Conservation (phyloP, 805 yeast genomes). For the Pichia paraexigua region DNA sequence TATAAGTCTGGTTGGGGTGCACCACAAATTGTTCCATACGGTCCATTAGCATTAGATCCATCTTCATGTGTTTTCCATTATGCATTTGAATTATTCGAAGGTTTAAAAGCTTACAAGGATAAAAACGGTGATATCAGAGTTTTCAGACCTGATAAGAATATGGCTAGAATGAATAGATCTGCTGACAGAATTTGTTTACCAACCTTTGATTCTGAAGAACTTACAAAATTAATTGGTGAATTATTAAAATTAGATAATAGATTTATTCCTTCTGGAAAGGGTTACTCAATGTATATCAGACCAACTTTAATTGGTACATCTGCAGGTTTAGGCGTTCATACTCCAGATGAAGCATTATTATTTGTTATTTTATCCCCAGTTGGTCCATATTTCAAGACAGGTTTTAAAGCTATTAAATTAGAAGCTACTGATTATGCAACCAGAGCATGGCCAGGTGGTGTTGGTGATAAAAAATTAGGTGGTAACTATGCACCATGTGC, state of each 20-base stretch:
- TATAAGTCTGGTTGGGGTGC: conserved; percentile 71
- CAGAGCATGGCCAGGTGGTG: conserved; percentile 99
- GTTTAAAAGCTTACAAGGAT: conserved; percentile 83
- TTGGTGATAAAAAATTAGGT: conserved; percentile 92
- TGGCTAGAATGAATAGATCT: conserved; percentile 83
- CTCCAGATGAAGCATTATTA: conserved; percentile 74
- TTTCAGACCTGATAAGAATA: conserved; percentile 88
- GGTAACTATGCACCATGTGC: conserved; percentile 97
- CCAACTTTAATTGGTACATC: conserved; percentile 95
- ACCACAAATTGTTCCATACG: conserved; percentile 87
- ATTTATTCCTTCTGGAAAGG: conserved; percentile 77
- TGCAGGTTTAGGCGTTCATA: conserved; percentile 76
- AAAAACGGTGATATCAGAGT: conserved; percentile 60
- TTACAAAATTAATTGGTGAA: conserved; percentile 67
- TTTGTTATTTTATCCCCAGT: conserved; percentile 92
- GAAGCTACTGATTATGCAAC: conserved; percentile 96
- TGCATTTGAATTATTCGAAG: conserved; percentile 92
- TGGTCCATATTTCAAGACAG: conserved; percentile 92
- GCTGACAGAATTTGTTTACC: conserved; percentile 89
- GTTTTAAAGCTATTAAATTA: conserved; percentile 88
- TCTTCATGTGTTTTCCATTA: conserved; percentile 88
- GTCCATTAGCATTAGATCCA: conserved; percentile 70
- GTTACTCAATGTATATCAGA: conserved; percentile 87
- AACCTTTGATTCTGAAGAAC: conserved; percentile 69
- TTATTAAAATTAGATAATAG: conserved; percentile 65